A percentile compares a stretch with the other conserved stretches of the same genome.
phyloP scores from a whole-genome alignment of 2,329 filamentous ascomycete species.

The Trematosphaeria pertusa region DNA sequence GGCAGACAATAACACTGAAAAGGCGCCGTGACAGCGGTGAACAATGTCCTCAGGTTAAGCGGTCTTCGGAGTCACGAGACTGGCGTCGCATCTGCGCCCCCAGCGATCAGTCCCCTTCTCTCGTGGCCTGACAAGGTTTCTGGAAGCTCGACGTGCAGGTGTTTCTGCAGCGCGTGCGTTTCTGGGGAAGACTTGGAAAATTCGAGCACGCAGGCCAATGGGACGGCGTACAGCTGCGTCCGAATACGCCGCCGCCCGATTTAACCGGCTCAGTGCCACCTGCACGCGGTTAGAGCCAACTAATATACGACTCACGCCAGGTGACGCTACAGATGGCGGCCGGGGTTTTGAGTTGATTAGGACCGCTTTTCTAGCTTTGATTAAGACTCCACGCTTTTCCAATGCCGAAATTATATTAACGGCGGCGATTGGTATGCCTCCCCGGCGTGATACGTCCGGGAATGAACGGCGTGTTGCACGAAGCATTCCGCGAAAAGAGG shows the following conservation, averaged over 20 bases:
- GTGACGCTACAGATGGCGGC: not conserved
- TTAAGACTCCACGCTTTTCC: too few relatives aligned
- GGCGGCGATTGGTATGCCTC: too few relatives aligned
- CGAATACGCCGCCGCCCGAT: too few relatives aligned
- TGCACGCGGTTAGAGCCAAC: conserved; percentile 10
- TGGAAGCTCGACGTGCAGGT: not conserved
- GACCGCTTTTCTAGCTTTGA: too few relatives aligned
- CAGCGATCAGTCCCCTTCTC: not conserved
- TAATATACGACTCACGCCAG: not conserved
- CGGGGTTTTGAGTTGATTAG: not conserved
- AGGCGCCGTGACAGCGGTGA: not conserved
- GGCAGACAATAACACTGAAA: not conserved
- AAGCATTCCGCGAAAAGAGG: too few relatives aligned
- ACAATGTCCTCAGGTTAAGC: not conserved
- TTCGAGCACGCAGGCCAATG: not conserved
- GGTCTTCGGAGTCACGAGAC: not conserved
- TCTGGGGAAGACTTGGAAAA: not conserved
- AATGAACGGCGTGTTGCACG: too few relatives aligned
- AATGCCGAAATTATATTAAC: too few relatives aligned
- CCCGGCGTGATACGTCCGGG: too few relatives aligned
- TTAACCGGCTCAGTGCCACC: conserved; percentile 12
- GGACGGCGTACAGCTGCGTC: not conserved
- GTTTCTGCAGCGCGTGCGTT: not conserved
- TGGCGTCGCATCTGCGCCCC: too few relatives aligned
- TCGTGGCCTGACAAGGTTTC: not conserved